Conservation (phyloP, 1,284 basidiomycete genomes). For the Moniliella sp. region DNA sequence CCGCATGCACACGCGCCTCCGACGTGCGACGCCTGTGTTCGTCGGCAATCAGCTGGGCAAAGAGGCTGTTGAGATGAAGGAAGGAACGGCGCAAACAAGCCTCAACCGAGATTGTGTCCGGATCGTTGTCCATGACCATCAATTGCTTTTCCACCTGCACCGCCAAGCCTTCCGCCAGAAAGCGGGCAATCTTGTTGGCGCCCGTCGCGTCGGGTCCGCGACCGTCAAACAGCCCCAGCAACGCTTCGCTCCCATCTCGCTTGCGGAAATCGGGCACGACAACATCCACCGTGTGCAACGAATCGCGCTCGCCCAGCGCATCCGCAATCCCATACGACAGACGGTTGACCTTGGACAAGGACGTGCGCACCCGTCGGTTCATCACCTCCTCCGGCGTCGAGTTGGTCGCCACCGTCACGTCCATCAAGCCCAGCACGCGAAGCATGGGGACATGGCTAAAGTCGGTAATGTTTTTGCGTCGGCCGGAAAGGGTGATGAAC, state of each 20-base stretch:
- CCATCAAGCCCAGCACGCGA: slow-evolving; percentile 81
- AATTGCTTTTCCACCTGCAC: too few species aligned
- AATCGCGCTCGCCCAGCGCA: slow-evolving; percentile 46
- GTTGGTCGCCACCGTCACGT: slow-evolving; percentile 57
- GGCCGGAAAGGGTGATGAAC: slow-evolving; percentile 28
- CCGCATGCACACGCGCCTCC: neutral
- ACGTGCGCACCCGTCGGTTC: slow-evolving; percentile 69
- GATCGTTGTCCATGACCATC: neutral
- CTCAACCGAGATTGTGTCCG: slow-evolving; percentile 7
- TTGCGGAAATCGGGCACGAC: slow-evolving; percentile 72
- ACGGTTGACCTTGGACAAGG: slow-evolving; percentile 65
- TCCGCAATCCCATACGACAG: slow-evolving; percentile 96
- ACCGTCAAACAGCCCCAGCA: slow-evolving; percentile 77
- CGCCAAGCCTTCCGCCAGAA: slow-evolving; percentile 18
- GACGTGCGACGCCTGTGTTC: slow-evolving; percentile 14
- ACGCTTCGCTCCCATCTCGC: slow-evolving; percentile 52
- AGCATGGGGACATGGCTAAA: slow-evolving; percentile 66
- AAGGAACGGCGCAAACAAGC: slow-evolving; percentile 24
- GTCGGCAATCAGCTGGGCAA: slow-evolving; percentile 22
- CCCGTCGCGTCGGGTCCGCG: slow-evolving; percentile 38
- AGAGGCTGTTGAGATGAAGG: slow-evolving; percentile 23
- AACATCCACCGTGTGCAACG: slow-evolving; percentile 69
- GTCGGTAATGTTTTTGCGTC: slow-evolving; percentile 45
- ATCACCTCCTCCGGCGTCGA: slow-evolving; percentile 62
- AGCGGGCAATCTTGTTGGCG: slow-evolving; percentile 43